Evolutionary conservation across 257 asterid genomes (phyloP).

Genomic region (Solanum tarijense): DNA sequence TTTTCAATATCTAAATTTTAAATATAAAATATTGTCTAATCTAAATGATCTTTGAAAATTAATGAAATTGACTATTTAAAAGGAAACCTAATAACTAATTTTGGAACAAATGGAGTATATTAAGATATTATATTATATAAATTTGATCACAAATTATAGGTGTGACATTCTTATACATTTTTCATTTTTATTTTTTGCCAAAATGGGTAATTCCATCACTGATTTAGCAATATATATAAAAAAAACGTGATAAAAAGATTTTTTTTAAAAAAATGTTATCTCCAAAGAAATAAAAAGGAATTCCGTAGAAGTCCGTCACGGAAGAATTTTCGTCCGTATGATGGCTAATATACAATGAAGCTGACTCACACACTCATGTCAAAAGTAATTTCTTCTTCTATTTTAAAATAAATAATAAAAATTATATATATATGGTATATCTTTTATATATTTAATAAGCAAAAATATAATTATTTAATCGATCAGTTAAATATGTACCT

Average conservation of each 20-base stretch:
- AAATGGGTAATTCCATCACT: neutral
- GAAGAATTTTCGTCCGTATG: neutral
- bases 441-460: too few relatives aligned
- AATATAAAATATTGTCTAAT: too few relatives aligned
- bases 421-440: too few relatives aligned
- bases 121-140: neutral
- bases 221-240: neutral
- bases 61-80: too few relatives aligned
- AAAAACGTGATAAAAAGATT: neutral
- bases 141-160: neutral
- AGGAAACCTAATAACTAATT: too few relatives aligned
- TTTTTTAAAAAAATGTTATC: neutral
- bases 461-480: too few relatives aligned
- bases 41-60: neutral
- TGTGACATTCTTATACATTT: neutral
- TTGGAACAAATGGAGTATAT: neutral
- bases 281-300: neutral
- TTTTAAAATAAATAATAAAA: too few relatives aligned
- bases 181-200: neutral
- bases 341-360: neutral
- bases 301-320: neutral
- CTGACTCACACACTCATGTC: neutral
- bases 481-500: neutral
- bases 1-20: too few relatives aligned
- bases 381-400: neutral